Conservation (phyloP, 2,329 filamentous ascomycete species). For the Penicillium sclerotigenum region DNA sequence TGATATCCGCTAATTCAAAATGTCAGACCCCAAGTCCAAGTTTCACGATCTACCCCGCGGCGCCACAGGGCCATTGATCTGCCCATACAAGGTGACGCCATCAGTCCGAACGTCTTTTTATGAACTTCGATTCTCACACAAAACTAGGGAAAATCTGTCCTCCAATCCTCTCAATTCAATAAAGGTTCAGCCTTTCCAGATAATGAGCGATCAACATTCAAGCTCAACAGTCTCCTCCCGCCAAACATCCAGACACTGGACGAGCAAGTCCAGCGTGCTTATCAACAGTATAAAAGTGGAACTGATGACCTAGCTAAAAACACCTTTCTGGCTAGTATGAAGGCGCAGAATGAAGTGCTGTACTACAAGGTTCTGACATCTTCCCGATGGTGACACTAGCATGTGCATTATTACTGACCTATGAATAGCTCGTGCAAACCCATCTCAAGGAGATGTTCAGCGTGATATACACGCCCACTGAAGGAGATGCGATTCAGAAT, state of each 20-base stretch:
- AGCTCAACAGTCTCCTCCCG: constrained; percentile 70
- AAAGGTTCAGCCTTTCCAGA: constrained; percentile 76
- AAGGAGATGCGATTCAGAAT: constrained; percentile 82
- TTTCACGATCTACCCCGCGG: constrained; percentile 1
- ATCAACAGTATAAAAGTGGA: constrained; percentile 69
- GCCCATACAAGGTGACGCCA: constrained; percentile 3
- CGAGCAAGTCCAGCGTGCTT: constrained; percentile 72
- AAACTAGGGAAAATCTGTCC: constrained; percentile 39
- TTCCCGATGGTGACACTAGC: neutral
- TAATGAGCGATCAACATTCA: constrained; percentile 67
- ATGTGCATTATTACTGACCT: neutral
- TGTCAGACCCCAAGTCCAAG: constrained; percentile 6
- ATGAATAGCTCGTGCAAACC: constrained; percentile 63
- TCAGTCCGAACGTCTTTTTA: constrained; percentile 2
- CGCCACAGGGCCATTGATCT: neutral
- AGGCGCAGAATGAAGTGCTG: constrained; percentile 79
- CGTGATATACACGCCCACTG: constrained; percentile 87
- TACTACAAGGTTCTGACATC: constrained; percentile 63
- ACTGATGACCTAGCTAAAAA: constrained; percentile 73
- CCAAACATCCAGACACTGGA: constrained; percentile 70
- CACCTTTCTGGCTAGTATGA: constrained; percentile 80
- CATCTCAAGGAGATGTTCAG: constrained; percentile 85
- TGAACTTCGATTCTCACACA: constrained; percentile 34
- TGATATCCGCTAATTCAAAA: neutral
- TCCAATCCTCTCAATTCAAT: constrained; percentile 70